Evolutionary conservation across 768 basidiomycete genomes (phyloP), one percentile per base, ranked within the genome.

Genomic region (Mrakia frigida): DNA sequence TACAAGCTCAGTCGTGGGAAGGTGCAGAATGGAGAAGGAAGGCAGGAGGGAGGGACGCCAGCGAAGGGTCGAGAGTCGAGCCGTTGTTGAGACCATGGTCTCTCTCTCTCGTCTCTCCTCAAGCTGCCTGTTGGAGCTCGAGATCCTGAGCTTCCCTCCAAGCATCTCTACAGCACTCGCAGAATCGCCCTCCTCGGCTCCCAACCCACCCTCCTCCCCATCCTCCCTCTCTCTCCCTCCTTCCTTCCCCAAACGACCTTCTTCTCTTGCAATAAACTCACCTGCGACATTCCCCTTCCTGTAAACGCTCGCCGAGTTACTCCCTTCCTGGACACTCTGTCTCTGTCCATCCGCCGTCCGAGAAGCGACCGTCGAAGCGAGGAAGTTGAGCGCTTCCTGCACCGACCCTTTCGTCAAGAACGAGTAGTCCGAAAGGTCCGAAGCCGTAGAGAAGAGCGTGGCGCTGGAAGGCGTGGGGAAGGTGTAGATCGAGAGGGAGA

Each of bases 291-390:
- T 80, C 7, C 81, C 91, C 71, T 93, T 92, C 28, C 92, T 87
- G 85, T 95, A 97, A 11, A 93, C 93, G 85, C 98, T 94, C 0
- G 93, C 94, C 23, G 89, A 91, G 83, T 98, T 93, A 78, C 87
- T 90, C 83, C 94, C 93, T 86, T 98, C 96, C 83, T 95, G 91
- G 16, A 98, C 90, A 73, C 91, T 94, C 86, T 96, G 93, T 68
- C 97, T 88, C 84, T 94, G 92, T 25, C 93, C 94, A 77, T 89
- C 89, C 9, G 87, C 86, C 23, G 95, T 98, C 63, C 94, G 87
- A 81, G 95, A 93, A 53, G 89, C 90, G 43, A 98, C 93, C 2
- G 94, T 98, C 87, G 90, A 50, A 33, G 73, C n/a, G 74, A 75
- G 76, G 61, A 78, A 78, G 56, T 50, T 61, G 43, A 74, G 73